Percentiles rank a stretch among this genome's conserved stretches.
phyloP scores from a whole-genome alignment of 202 grass and related monocot species.

The Cymbopogon flexuosus region DNA sequence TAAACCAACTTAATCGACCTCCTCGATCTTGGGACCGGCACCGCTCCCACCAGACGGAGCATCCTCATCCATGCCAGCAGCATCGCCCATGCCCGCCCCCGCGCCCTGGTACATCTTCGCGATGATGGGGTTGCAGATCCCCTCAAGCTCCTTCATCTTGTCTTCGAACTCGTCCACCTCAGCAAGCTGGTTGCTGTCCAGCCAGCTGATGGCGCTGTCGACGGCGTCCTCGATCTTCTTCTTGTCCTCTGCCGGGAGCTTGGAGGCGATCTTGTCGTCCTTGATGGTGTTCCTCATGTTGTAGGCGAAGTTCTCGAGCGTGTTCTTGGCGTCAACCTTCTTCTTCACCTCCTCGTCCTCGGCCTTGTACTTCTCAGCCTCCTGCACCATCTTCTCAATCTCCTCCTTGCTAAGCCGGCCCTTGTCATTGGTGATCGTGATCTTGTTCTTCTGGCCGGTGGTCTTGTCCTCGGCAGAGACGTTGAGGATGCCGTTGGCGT shows the following conservation, averaged over 20 bases:
- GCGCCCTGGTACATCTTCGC: constrained; percentile 88
- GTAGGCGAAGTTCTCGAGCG: constrained; percentile 84
- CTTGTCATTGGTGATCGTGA: constrained; percentile 91
- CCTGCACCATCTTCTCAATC: constrained; percentile 83
- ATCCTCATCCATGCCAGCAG: constrained; percentile 48
- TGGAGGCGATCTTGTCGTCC: constrained; percentile 81
- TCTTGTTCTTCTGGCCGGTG: constrained; percentile 84
- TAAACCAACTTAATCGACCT: constrained; percentile 47
- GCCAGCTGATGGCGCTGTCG: constrained; percentile 55
- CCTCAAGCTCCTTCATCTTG: constrained; percentile 85
- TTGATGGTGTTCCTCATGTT: constrained; percentile 98
- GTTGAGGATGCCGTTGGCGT: constrained; percentile 84
- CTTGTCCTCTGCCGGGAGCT: constrained; percentile 56
- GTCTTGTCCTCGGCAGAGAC: constrained; percentile 89
- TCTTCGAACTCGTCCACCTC: constrained; percentile 88
- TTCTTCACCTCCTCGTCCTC: constrained; percentile 84
- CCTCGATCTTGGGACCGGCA: constrained; percentile 80
- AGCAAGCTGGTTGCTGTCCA: constrained; percentile 70
- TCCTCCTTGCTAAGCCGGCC: constrained; percentile 86
- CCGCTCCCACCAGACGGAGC: constrained; percentile 29
- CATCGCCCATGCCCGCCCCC: constrained; percentile 41
- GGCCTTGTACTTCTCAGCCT: constrained; percentile 75
- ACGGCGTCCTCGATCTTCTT: constrained; percentile 73
- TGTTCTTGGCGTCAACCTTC: constrained; percentile 79
- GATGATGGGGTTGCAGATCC: constrained; percentile 85